Conservation (phyloP, 1,284 basidiomycete species). For the Ceraceosorus bombacis region DNA sequence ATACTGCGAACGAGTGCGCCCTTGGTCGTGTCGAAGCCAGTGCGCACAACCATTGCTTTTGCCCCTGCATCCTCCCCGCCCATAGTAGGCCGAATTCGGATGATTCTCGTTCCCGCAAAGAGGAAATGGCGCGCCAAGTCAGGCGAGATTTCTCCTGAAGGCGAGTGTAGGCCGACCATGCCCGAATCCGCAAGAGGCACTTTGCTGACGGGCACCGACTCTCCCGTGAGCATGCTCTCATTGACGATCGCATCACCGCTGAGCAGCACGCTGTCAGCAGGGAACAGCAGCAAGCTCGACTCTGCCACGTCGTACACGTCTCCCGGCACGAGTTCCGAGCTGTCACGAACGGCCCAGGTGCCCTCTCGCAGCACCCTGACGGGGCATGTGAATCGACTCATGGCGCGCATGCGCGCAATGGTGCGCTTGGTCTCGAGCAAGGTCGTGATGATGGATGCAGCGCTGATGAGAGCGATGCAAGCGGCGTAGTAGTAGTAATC, state of each 20-base stretch:
- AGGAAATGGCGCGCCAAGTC: constrained; percentile 79
- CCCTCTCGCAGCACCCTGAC: constrained; percentile 68
- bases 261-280: constrained; percentile 83
- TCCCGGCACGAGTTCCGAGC: constrained; percentile 77
- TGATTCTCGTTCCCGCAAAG: constrained; percentile 84
- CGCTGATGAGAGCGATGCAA: constrained; percentile 87
- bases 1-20: constrained; percentile 91
- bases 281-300: constrained; percentile 67
- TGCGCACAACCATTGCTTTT: constrained; percentile 80
- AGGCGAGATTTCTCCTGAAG: constrained; percentile 54
- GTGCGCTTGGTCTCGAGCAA: constrained; percentile 82
- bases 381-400: constrained; percentile 83
- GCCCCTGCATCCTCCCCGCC: constrained; percentile 53
- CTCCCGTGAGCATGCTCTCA: constrained; percentile 96
- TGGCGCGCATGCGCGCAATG: constrained; percentile 86
- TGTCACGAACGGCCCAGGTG: constrained; percentile 55
- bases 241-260: constrained; percentile 96
- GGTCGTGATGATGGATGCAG: constrained; percentile 76
- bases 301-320: constrained; percentile 84
- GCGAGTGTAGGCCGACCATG: constrained; percentile 28
- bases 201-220: constrained; percentile 89
- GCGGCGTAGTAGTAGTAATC: constrained; percentile 91
- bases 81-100: constrained; percentile 64
- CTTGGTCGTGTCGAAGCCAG: constrained; percentile 95
- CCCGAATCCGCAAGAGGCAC: constrained; percentile 54